Evolutionary conservation across 2,329 filamentous ascomycete species (phyloP).

Genomic region (Penicillium palitans): DNA sequence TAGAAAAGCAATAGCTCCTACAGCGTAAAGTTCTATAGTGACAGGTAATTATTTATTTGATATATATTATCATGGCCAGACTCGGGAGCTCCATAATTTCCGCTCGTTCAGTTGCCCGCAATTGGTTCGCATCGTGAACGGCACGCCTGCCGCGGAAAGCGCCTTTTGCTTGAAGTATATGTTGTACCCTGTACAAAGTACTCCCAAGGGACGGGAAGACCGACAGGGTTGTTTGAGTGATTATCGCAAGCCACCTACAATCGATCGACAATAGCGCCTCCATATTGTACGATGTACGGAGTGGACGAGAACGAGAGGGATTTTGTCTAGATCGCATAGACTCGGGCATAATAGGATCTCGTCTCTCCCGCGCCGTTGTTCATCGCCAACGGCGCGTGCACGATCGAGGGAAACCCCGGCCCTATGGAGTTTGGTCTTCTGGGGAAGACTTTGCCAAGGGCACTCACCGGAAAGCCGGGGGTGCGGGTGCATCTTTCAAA

Average conservation of each 20-base stretch:
- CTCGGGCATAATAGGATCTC: not conserved
- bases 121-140: conserved; percentile 9
- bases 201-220: conserved; percentile 5
- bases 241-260: not conserved
- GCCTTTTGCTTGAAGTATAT: conserved; percentile 8
- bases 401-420: conserved; percentile 5
- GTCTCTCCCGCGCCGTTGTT: not conserved
- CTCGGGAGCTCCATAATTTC: conserved; percentile 4
- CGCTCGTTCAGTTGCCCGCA: not conserved
- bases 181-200: not conserved
- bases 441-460: conserved; percentile 8
- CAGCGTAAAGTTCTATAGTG: not conserved
- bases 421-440: not conserved
- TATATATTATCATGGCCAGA: conserved; percentile 3
- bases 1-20: not conserved
- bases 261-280: not conserved
- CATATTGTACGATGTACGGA: not conserved
- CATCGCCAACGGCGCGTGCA: conserved; percentile 10
- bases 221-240: not conserved
- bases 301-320: not conserved
- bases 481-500: not conserved
- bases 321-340: conserved; percentile 2
- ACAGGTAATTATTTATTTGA: conserved; percentile 1
- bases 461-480: conserved; percentile 8
- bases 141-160: conserved; percentile 28